Evolutionary conservation across 371 early-diverging fungal species (phyloP), one percentile per base, ranked within the genome.

Genomic region (Syncephalastrum racemosum): DNA sequence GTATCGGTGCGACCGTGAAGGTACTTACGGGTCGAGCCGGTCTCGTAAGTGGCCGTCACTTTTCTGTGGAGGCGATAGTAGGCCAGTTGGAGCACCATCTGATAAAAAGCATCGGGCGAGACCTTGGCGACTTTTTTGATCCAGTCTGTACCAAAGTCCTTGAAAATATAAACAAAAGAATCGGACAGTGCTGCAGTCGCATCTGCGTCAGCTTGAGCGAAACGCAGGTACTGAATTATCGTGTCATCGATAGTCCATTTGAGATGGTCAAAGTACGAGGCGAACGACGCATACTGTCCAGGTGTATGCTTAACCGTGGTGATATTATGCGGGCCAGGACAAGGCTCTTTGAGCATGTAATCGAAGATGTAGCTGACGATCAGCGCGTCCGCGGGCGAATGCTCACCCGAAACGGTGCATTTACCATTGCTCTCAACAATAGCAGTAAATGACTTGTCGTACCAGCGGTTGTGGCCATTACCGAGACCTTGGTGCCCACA

Each of bases 1-100:
- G 94, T 93, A 62, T 94, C 96, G 2, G 95, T 95, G 36, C 96
- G 82, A 14, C 96, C 96, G 50, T 83, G 86, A 18, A 81, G 59
- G 67, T 83, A 95, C 59, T 82, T 69, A 31, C 95, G 84, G 1
- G 93, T 94, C 19, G 85, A 79, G 0, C 85, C 92, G 1, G 95
- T 88, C 65, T 95, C 95, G 62, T 95, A 95, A 4, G 91, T 91
- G 0, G 91, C 68, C 2, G 82, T 82, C 20, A 79, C 67, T 19
- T 69, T 58, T 8, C 79, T 69, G 60, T 93, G 89, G 10, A 89
- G 56, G 49, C 88, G 86, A 68, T 83, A 89, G 74, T 88, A 94
- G 4, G 91, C 83, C 1, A 94, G 67, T 70, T 96, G 95, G 23
- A 96, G 58, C 0, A 84, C 87, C 84, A 97, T 88, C 73, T 97